Evolutionary conservation across 345 rosid species (phyloP).

Genomic region (Boechera divaricarpa): DNA sequence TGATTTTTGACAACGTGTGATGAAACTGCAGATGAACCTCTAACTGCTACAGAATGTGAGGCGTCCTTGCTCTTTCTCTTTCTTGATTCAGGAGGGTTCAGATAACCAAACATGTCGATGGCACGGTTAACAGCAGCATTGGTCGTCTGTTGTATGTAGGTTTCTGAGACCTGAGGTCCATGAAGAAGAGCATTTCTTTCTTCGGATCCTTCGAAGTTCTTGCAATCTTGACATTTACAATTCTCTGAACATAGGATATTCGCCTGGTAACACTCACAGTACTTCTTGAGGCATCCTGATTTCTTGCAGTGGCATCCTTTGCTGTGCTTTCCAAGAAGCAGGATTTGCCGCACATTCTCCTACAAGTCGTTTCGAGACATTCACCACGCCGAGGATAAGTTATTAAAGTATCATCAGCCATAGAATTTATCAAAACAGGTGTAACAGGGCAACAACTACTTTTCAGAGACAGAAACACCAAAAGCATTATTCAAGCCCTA

Average conservation of each 20-base stretch:
- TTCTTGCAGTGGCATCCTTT: conserved; percentile 94
- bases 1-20: conserved; percentile 40
- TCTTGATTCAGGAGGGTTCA: conserved; percentile 51
- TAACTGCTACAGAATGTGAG: conserved; percentile 38
- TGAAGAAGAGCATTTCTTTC: conserved; percentile 60
- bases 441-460: background rate
- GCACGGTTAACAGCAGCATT: conserved; percentile 73
- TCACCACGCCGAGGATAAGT: background rate
- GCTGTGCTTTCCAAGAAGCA: conserved; percentile 69
- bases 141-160: conserved; percentile 65
- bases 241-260: conserved; percentile 82
- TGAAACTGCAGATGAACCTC: conserved; percentile 38
- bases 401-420: background rate
- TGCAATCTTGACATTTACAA: conserved; percentile 84
- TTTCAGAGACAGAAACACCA: conserved; percentile 13
- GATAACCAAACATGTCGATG: conserved; percentile 67
- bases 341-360: conserved; percentile 58
- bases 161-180: conserved; percentile 52
- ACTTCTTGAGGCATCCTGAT: conserved; percentile 91
- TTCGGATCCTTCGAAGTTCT: conserved; percentile 78
- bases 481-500: background rate
- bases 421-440: background rate
- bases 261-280: conserved; percentile 93
- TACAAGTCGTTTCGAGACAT: conserved; percentile 43
- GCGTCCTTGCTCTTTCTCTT: conserved; percentile 62